Evolutionary conservation across 2,329 filamentous ascomycete genomes (phyloP), one percentile per base, ranked within the genome.

Genomic region (Rhinocladiella similis): DNA sequence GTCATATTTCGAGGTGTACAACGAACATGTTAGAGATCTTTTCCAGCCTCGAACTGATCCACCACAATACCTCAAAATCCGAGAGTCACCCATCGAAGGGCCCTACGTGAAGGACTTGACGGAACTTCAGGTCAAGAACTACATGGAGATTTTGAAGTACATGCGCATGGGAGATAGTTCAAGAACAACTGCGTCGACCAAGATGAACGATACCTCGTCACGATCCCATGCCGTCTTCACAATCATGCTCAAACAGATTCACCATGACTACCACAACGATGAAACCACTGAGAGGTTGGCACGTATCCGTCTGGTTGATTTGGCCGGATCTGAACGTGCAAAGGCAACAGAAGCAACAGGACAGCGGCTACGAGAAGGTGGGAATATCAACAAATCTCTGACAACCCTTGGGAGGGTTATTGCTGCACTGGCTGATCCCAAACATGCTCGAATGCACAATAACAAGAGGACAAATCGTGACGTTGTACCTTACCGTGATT

Each of bases 1-100:
- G 25, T 97, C 92, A 3, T 99, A 99, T 77, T 97, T 99, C 69
- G 94, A 99, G 72, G 94, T 99, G 60, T 99, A 99, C 82, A 99
- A 99, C 74, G 94, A 99, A 76, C 94, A 97, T 73, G 94, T 99
- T 48, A 90, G 94, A 56, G 94, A 99, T 70, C 79, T 99, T 35
- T 83, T 99, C 45, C 88, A 91, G 0, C 90, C 92, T 10, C 82
- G 88, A 25, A 88, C 86, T 54, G 88, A 89, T 60, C 81, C 89
- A 4, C 90, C 92, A 1, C 88, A 95, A 70, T 97, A 97, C 72
- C 88, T 99, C 67, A 97, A 97, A 75, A 96, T 99, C 68, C 88
- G 94, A 68, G 94, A 99, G 77, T 96, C 91, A 16, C 93, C 92
- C 16, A 91, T 87, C 25, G 93, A 97, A 65, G 94, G 94, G 0